A percentile compares a stretch with the other conserved stretches of the same genome.
phyloP scores from a whole-genome alignment of 2,329 filamentous ascomycete species.

The Ophiostoma australiae region DNA sequence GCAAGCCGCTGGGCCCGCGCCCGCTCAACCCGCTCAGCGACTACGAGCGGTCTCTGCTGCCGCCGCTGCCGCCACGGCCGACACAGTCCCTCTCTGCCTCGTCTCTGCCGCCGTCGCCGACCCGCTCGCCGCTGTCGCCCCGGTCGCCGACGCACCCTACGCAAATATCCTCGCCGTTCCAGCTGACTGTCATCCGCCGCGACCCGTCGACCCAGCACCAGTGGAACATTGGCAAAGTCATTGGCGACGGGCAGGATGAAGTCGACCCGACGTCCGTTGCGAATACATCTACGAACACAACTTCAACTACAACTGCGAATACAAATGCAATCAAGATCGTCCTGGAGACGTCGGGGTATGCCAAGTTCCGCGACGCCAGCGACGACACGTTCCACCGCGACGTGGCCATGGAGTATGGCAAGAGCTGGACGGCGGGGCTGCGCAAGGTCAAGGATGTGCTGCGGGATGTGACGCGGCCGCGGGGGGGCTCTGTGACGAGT shows the following conservation, averaged over 20 bases:
- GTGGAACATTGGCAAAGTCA: constrained; percentile 69
- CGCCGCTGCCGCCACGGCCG: constrained; percentile 6
- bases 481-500: constrained; percentile 15
- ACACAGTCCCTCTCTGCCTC: neutral
- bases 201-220: constrained; percentile 64
- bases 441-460: constrained; percentile 49
- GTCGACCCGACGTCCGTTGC: constrained; percentile 16
- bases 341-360: constrained; percentile 53
- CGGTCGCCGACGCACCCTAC: constrained; percentile 30
- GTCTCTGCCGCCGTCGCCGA: neutral
- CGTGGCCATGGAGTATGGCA: constrained; percentile 54
- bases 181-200: constrained; percentile 64
- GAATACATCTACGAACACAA: constrained; percentile 17
- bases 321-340: constrained; percentile 40
- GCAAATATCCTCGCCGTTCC: constrained; percentile 39
- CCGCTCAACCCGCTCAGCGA: neutral
- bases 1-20: constrained; percentile 22
- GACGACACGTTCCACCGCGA: constrained; percentile 44
- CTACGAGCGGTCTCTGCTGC: neutral
- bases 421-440: constrained; percentile 46
- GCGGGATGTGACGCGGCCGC: constrained; percentile 6
- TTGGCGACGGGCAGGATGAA: neutral
- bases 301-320: neutral
- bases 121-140: constrained; percentile 32
- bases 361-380: constrained; percentile 45